Conservation (phyloP, 768 basidiomycete genomes). For the Amanita pseudoporphyria region DNA sequence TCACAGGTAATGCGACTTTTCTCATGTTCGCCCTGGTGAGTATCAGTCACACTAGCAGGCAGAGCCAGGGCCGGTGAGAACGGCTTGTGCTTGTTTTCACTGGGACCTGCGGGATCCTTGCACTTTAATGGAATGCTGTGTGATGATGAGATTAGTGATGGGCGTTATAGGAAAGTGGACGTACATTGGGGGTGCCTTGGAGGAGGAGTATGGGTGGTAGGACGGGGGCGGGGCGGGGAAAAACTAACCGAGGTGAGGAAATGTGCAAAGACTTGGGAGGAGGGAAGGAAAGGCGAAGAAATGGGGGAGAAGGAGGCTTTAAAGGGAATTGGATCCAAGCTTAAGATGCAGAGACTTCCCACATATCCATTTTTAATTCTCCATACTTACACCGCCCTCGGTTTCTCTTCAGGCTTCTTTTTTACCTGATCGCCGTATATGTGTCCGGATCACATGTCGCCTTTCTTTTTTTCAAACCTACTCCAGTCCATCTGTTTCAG, state of each 20-base stretch:
- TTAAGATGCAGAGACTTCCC: neutral
- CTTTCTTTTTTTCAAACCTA: neutral
- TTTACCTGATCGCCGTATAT: neutral
- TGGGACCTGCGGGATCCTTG: neutral
- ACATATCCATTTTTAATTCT: slow-evolving; percentile 2
- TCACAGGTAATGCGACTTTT: slow-evolving; percentile 43
- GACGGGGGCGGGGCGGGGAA: neutral
- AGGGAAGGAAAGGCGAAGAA: neutral
- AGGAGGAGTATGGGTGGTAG: neutral
- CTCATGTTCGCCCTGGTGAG: slow-evolving; percentile 5
- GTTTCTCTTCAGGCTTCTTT: neutral
- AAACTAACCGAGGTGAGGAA: too few species aligned
- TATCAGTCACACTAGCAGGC: slow-evolving; percentile 5
- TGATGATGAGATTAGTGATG: neutral
- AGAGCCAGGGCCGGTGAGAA: slow-evolving; percentile 2
- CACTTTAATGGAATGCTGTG: slow-evolving; percentile 1
- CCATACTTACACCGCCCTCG: slow-evolving; percentile 3
- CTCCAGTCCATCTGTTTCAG: slow-evolving; percentile 5
- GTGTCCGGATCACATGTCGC: slow-evolving; percentile 2
- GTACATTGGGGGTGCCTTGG: neutral
- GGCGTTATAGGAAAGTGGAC: neutral
- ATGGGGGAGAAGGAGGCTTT: neutral
- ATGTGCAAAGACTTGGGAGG: too few species aligned
- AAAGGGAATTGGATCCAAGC: slow-evolving; percentile 2
- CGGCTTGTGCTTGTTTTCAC: neutral